Percentiles rank a stretch among this genome's conserved stretches.
These are phyloP conservation scores for Solanum tarijense DNA, from an alignment of 257 asterid species.

Conservation along the genomic window DNA sequence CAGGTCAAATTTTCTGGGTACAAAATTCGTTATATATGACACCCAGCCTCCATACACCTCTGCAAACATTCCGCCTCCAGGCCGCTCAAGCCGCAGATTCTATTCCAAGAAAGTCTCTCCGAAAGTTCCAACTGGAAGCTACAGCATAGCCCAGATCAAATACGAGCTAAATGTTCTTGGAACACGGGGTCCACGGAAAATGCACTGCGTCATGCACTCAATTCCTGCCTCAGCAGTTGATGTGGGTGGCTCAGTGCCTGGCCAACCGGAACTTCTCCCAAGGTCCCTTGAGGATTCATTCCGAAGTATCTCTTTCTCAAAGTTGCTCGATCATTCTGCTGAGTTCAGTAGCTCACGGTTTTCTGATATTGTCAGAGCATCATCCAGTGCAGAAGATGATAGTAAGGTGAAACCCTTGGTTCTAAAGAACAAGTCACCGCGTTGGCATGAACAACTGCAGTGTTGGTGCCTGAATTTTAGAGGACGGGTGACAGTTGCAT, in stretches of 20 bases:
- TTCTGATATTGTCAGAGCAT: constrained; percentile 18
- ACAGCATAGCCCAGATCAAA: constrained; percentile 46
- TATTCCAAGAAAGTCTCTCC: constrained; percentile 72
- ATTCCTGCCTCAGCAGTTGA: constrained; percentile 47
- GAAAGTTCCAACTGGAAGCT: constrained; percentile 48
- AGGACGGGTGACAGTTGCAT: constrained; percentile 63
- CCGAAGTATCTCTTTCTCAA: constrained; percentile 46
- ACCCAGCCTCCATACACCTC: constrained; percentile 60
- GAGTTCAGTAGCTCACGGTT: constrained; percentile 59
- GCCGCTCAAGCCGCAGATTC: constrained; percentile 71
- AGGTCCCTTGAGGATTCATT: constrained; percentile 54
- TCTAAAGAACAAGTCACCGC: constrained; percentile 56
- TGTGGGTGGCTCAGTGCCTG: constrained; percentile 47
- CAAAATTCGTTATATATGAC: constrained; percentile 80
- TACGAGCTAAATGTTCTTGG: constrained; percentile 69
- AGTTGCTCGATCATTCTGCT: constrained; percentile 29
- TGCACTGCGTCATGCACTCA: constrained; percentile 54
- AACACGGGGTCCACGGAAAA: constrained; percentile 56
- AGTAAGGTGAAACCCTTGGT: constrained; percentile 40
- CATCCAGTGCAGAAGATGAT: constrained; percentile 15
- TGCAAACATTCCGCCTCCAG: constrained; percentile 49
- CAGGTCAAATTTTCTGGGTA: constrained; percentile 84
- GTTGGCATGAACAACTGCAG: constrained; percentile 66
- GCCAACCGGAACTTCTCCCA: constrained; percentile 44
- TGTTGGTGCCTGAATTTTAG: constrained; percentile 69